Conservation (phyloP, 2,329 filamentous ascomycete species). For the Zymoseptoria pseudotritici region DNA sequence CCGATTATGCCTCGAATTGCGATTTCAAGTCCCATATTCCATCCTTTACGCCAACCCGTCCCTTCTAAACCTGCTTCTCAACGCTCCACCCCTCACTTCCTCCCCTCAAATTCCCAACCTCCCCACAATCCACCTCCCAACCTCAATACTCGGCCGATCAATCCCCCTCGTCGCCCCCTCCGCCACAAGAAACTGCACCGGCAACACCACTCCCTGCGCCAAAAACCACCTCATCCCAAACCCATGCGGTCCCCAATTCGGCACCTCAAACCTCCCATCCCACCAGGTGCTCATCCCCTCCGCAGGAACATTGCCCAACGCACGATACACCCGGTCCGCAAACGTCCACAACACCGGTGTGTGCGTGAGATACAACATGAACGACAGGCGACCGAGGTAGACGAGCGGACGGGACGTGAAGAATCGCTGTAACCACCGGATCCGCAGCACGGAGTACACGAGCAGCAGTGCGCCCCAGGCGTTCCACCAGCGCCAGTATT, state of each 20-base stretch:
- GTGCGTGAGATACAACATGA: constrained; percentile 55
- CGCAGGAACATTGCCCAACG: constrained; percentile 30
- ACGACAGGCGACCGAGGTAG: constrained; percentile 55
- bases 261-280: constrained; percentile 30
- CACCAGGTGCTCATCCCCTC: constrained; percentile 10
- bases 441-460: constrained; percentile 43
- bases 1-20: too few species aligned
- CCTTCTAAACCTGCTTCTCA: too few species aligned
- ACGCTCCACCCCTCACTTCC: constrained; percentile 1
- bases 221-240: constrained; percentile 49
- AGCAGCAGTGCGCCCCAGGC: constrained; percentile 47
- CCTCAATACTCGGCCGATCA: constrained; percentile 49
- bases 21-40: too few species aligned
- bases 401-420: constrained; percentile 46
- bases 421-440: constrained; percentile 39
- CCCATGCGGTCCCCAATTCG: constrained; percentile 45
- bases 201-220: constrained; percentile 48
- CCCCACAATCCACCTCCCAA: constrained; percentile 50
- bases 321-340: constrained; percentile 48
- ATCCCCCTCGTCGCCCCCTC: constrained; percentile 52
- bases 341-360: constrained; percentile 47
- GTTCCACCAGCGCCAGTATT: constrained; percentile 48
- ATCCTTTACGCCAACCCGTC: too few species aligned
- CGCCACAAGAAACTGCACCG: constrained; percentile 47
- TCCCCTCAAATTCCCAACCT: constrained; percentile 11